These are phyloP conservation scores for Blepharisma stoltei DNA, from an alignment of 73 alveolate genomes.

Conservation along the genomic window DNA sequence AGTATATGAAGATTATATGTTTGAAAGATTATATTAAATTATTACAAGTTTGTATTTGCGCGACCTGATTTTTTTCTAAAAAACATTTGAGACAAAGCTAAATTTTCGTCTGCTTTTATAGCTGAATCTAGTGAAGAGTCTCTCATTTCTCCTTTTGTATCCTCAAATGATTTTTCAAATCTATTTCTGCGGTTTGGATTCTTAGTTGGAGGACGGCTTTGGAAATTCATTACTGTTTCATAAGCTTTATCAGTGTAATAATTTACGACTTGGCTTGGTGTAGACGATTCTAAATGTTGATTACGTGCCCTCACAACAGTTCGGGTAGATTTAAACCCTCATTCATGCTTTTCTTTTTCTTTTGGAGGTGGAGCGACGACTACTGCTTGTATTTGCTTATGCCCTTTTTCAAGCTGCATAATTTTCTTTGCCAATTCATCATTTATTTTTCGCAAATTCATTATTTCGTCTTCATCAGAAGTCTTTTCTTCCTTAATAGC, in stretches of 20 bases:
- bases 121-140: slow-evolving; percentile 3
- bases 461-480: not conserved
- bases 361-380: not conserved
- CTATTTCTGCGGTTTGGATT: not conserved
- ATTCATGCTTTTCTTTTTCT: not conserved
- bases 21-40: no score
- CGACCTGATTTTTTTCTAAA: no score
- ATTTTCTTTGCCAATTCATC: not conserved
- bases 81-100: no score
- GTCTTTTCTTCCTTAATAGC: not conserved
- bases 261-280: not conserved
- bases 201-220: no score
- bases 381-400: not conserved
- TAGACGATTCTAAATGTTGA: not conserved
- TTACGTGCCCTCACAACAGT: not conserved
- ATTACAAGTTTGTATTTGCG: no score
- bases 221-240: no score
- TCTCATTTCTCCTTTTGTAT: not conserved
- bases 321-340: not conserved
- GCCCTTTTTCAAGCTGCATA: not conserved
- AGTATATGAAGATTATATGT: no score
- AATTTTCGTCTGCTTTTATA: not conserved
- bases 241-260: no score
- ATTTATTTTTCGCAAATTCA: not conserved
- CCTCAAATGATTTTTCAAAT: not conserved